These are phyloP conservation scores for Mycena metata DNA, from an alignment of 768 basidiomycete species.

Conservation along the genomic window DNA sequence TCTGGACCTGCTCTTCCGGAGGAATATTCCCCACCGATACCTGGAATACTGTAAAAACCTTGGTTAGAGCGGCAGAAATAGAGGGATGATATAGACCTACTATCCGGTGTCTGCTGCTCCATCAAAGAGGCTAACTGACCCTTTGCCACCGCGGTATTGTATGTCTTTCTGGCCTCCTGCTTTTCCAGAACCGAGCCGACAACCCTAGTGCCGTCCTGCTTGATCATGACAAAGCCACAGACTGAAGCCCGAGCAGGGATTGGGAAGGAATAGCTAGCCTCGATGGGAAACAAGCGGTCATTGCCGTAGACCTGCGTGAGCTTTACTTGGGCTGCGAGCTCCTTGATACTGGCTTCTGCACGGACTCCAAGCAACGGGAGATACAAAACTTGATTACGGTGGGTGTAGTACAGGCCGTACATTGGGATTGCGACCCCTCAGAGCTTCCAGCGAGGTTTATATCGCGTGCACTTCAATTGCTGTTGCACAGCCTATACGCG, in stretches of 20 bases:
- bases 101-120: conserved; percentile 19
- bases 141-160: conserved; percentile 20
- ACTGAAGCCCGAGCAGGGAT: conserved; percentile 33
- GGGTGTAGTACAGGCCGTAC: conserved; percentile 14
- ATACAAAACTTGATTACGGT: neutral
- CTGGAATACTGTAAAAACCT: conserved; percentile 24
- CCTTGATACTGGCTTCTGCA: conserved; percentile 33
- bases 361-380: conserved; percentile 31
- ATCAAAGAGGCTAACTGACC: conserved; percentile 28
- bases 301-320: conserved; percentile 36
- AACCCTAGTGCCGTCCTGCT: conserved; percentile 27
- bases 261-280: conserved; percentile 35
- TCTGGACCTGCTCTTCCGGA: conserved; percentile 26
- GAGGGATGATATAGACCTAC: neutral
- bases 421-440: neutral
- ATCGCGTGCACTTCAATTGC: neutral
- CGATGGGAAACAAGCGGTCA: conserved; percentile 27
- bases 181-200: conserved; percentile 26
- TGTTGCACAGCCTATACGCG: neutral
- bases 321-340: conserved; percentile 36
- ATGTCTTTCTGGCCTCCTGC: conserved; percentile 23
- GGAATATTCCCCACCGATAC: conserved; percentile 34
- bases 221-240: conserved; percentile 16
- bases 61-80: neutral
- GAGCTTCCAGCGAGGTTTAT: too few species aligned